Evolutionary conservation across 805 yeast species (phyloP), one percentile per base, ranked within the genome.

Genomic region (baker's yeast (Saccharomyces cerevisiae)): DNA sequence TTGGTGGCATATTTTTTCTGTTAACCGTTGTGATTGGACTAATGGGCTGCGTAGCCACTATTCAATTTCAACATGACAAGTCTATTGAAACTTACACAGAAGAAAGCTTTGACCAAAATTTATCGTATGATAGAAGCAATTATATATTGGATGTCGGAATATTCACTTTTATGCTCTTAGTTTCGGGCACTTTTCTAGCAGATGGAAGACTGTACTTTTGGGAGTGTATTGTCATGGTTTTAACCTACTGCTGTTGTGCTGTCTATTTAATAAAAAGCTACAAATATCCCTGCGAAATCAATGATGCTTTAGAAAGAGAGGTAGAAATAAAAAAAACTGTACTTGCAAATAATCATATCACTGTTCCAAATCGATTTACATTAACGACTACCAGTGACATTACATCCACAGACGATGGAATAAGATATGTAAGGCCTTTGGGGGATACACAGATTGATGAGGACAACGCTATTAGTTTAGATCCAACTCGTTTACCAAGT

Each of bases 1-100:
- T 90, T 31, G 98, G 99, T 0, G 94, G 97, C 1, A 87, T 95
- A 0, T 80, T 87, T 48, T 90, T 94, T 64, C 81, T 91, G 17
- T 77, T 87, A 2, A 82, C 92, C 1, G 85, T 89, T 11, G 87
- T 92, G 0, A 76, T 88, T 26, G 98, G 98, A 0, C 68, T 82
- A 0, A 86, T 92, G 80, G 85, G 88, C 0, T 67, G 90, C 0
- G 67, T 83, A 0, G 76, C 79, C 41, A 91, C 96, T 0, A 83
- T 84, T 57, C 70, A 78, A 52, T 86, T 89, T 11, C 22, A 62
- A 65, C 28, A 56, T 28, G 27, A 4, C 26, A 30, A 32, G 3
- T 27, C 41, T 6, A 46, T 14, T 17, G 49, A 17, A 50, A 13
- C 26, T 21, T n/a, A 46, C 41, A 26, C 41, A 11, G 30, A 36